Conservation (phyloP, 2,329 filamentous ascomycete genomes). For the Epichloe amarillans region DNA sequence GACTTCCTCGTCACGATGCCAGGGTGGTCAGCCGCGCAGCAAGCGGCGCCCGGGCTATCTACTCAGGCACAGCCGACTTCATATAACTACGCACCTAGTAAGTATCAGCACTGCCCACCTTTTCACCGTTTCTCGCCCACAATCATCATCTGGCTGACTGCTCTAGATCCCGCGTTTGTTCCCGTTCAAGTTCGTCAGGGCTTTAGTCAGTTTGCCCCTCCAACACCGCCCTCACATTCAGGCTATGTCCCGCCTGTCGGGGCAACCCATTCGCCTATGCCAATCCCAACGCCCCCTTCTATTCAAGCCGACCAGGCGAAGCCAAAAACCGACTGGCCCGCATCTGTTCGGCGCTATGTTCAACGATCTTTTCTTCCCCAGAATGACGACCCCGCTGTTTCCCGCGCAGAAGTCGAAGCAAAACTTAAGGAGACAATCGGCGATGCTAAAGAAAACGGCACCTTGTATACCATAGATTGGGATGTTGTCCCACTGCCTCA, state of each 20-base stretch:
- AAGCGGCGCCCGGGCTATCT: constrained; percentile 28
- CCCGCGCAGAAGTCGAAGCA: constrained; percentile 59
- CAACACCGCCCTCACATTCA: constrained; percentile 20
- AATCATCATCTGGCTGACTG: constrained; percentile 11
- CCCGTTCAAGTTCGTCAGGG: constrained; percentile 49
- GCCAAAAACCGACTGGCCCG: constrained; percentile 65
- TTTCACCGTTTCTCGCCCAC: neutral
- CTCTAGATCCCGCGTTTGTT: constrained; percentile 43
- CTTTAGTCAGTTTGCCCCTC: constrained; percentile 33
- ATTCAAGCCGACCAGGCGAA: constrained; percentile 22
- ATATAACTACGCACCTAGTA: constrained; percentile 27
- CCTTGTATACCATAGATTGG: constrained; percentile 70
- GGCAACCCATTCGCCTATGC: constrained; percentile 16
- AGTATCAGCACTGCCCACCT: constrained; percentile 10
- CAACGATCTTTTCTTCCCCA: constrained; percentile 72
- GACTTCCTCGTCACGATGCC: constrained; percentile 19
- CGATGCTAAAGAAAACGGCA: constrained; percentile 59
- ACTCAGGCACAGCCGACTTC: constrained; percentile 21
- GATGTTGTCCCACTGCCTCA: constrained; percentile 72
- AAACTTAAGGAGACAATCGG: constrained; percentile 82
- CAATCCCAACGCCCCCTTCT: constrained; percentile 16
- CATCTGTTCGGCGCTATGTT: constrained; percentile 76
- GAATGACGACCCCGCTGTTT: constrained; percentile 51
- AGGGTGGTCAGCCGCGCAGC: constrained; percentile 23
- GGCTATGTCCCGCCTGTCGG: constrained; percentile 17